Conservation (phyloP, 2,329 filamentous ascomycete genomes). For the Aspergillus transmontanensis region DNA sequence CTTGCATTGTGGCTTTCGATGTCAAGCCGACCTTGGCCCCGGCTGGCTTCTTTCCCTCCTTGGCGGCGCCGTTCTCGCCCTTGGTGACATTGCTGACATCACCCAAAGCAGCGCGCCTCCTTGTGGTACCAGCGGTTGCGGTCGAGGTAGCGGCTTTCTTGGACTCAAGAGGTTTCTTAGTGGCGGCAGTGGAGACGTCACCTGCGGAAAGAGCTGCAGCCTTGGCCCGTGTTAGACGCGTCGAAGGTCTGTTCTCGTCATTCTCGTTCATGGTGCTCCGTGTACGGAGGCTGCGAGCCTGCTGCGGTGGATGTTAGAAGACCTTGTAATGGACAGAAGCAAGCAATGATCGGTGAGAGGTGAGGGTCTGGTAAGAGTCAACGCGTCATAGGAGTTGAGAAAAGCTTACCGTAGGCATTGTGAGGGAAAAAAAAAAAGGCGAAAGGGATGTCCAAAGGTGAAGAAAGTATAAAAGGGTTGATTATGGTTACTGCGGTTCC, state of each 20-base stretch:
- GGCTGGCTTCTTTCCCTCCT: slow-evolving; percentile 73
- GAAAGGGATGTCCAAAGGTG: slow-evolving; percentile 21
- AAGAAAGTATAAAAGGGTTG: slow-evolving; percentile 25
- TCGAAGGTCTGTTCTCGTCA: slow-evolving; percentile 80
- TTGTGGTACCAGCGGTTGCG: slow-evolving; percentile 53
- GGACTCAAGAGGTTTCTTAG: slow-evolving; percentile 67
- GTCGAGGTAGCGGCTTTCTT: slow-evolving; percentile 63
- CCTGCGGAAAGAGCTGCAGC: slow-evolving; percentile 65
- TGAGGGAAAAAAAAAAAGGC: slow-evolving; percentile 35
- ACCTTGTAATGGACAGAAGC: slow-evolving; percentile 6
- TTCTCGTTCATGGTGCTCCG: slow-evolving; percentile 87
- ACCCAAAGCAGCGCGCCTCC: slow-evolving; percentile 82
- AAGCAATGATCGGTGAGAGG: slow-evolving; percentile 2
- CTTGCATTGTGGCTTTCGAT: slow-evolving; percentile 75
- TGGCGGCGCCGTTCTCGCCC: slow-evolving; percentile 55
- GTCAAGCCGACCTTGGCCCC: slow-evolving; percentile 67
- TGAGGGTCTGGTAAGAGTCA: slow-evolving; percentile 7
- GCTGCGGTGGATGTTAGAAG: slow-evolving; percentile 44
- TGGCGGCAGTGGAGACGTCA: slow-evolving; percentile 59
- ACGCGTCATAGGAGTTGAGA: slow-evolving; percentile 18
- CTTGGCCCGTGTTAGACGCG: slow-evolving; percentile 91
- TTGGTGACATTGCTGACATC: slow-evolving; percentile 97
- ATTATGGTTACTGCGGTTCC: slow-evolving; percentile 31
- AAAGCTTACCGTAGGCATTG: slow-evolving; percentile 61
- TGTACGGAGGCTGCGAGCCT: slow-evolving; percentile 72